A percentile compares a stretch with the other conserved stretches of the same genome.
phyloP scores from a whole-genome alignment of 148 eudicot species.

The Pouteria glomerata region DNA sequence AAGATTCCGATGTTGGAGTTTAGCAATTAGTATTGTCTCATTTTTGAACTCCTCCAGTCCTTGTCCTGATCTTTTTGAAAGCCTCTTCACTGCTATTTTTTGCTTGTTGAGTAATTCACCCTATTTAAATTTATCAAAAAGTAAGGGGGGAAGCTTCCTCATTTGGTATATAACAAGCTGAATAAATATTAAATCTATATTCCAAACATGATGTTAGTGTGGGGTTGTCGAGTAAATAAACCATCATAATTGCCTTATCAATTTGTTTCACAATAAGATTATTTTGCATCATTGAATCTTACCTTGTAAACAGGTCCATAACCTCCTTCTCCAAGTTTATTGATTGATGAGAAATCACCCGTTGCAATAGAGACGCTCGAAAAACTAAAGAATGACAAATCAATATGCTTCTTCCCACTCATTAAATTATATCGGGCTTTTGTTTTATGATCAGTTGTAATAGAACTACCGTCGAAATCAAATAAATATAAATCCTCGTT shows the following conservation, averaged over 20 bases:
- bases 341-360: too few relatives aligned
- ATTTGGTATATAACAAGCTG: background rate
- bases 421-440: too few relatives aligned
- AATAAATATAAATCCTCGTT: slow-evolving; percentile 13
- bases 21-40: too few relatives aligned
- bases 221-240: too few relatives aligned
- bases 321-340: too few relatives aligned
- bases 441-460: slow-evolving; percentile 8
- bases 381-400: slow-evolving; percentile 22
- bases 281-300: too few relatives aligned
- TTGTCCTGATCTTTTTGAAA: too few relatives aligned
- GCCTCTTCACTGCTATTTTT: slow-evolving; percentile 28
- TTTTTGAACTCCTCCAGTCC: too few relatives aligned
- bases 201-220: background rate
- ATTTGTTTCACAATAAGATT: slow-evolving; percentile 12
- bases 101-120: slow-evolving; percentile 14
- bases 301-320: too few relatives aligned
- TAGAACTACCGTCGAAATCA: too few relatives aligned
- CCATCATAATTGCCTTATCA: slow-evolving; percentile 14
- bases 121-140: background rate
- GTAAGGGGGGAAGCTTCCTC: background rate
- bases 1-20: too few relatives aligned
- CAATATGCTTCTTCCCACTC: too few relatives aligned
- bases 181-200: background rate
- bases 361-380: slow-evolving; percentile 22